Evolutionary conservation across 345 rosid species (phyloP), one percentile per base, ranked within the genome.

Genomic region (Gossypium ekmanianum): DNA sequence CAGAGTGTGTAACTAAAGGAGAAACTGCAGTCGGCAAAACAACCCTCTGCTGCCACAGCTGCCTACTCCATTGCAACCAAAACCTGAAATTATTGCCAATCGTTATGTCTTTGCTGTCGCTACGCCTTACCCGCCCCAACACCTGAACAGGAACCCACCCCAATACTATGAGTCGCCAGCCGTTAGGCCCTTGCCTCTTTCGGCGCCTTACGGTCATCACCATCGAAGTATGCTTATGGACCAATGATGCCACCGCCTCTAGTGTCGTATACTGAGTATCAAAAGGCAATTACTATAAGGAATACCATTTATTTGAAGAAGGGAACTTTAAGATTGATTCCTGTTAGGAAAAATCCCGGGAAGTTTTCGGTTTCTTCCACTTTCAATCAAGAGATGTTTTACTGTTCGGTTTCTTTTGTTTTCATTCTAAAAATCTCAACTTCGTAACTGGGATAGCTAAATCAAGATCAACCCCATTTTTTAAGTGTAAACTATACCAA

Each of bases 51-150:
- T 66, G 12, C 79, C 85, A 17, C 70, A 18, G 2, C 85, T 85
- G 2, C 87, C 89, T 0, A 85, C 89, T 7, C 87, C 90, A 2
- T 80, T 84, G 4, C 84, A 88, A 24, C 88, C 92, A 2, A 86
- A 87, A 70, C 87, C 93, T 17, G 98, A 91, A 74, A 85, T 84
- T 79, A 61, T 87, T n/a, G 74, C 93, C 62, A 90, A 84, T 71
- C 90, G 89, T 5, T 84, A 88, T 76, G 94, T 92, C 4, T 88
- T 92, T 78, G 91, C 98, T 0, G 97, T 96, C 2, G 97, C 93
- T 41, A 90, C 95, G 24, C 97, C 98, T 7, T 92, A 85, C 78
- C 97, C 95, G 3, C 57, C 86, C 24, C 96, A 86, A 58, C 86
- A 91, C 74, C 81, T 88, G 9, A 84, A 82, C 79, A 81, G 82